Evolutionary conservation across 352 stramenopile genomes (phyloP), one percentile per base, ranked within the genome.

Genomic region (Pythium folliculosum): DNA sequence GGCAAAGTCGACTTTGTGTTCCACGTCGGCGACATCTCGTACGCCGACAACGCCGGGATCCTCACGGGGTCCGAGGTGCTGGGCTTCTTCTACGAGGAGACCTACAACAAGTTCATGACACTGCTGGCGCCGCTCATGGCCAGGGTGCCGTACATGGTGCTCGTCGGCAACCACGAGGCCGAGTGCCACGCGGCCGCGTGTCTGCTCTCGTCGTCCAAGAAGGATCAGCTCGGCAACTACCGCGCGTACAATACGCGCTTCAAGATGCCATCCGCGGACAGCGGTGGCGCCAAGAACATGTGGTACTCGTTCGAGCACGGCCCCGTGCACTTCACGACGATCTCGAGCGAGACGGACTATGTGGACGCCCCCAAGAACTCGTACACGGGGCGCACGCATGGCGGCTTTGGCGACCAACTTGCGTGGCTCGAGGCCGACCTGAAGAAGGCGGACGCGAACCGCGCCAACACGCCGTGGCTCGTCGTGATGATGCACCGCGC

Each of bases 281-380:
- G 67, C 52, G 63, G 50, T 3, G 78, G 78, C n/a, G 66, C 65
- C 21, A 47, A 76, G 55, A 86, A 81, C 50, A 86, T 86, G 76
- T 86, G 74, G 73, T 77, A 81, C 67, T 79, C 73, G 44, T 86
- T 86, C 48, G 73, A 83, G 9, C 61, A 81, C 51, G 73, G 73
- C 1, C 73, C 75, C 25, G 71, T 92, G 19, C 88, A 95, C 67
- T 88, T 90, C 40, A 86, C 83, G 5, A 66, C 77, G 14, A 75
- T 96, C 19, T 87, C 82, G 44, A 88, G 78, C 9, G 89, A 96
- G 68, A 93, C 78, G 1, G 77, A 86, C 60, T 86, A 60, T 60
- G 5, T 6, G 2, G 47, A 32, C n/a, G 75, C 75, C 5, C 80
- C 80, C 0, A 77, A 32, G 45, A 89, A 89, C 58, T 61, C 79